phyloP scores from a whole-genome alignment of 495 filamentous ascomycete species.

The Baudoinia panamericana region DNA sequence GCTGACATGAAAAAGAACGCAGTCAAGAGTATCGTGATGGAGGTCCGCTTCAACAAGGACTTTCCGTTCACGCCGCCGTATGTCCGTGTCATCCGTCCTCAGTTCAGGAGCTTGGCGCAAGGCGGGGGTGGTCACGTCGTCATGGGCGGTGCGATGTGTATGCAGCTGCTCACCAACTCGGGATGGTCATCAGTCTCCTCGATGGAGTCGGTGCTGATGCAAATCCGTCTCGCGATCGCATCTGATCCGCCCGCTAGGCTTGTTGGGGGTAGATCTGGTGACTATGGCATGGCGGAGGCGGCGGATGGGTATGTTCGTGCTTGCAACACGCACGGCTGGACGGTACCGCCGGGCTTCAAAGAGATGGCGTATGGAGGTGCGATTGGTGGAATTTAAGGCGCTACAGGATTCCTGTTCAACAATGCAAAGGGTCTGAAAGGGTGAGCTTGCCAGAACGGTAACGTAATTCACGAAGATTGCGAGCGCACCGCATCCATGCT shows the following conservation, averaged over 20 bases:
- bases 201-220: slow-evolving; percentile 70
- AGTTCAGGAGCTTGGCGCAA: slow-evolving; percentile 53
- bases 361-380: slow-evolving; percentile 26
- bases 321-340: slow-evolving; percentile 49
- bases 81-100: slow-evolving; percentile 69
- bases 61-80: slow-evolving; percentile 77
- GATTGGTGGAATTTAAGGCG: too few relatives aligned
- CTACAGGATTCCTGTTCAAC: slow-evolving; percentile 1
- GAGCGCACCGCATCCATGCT: too few relatives aligned
- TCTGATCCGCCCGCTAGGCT: slow-evolving; percentile 60
- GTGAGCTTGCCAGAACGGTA: too few relatives aligned
- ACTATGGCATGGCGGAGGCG: slow-evolving; percentile 61
- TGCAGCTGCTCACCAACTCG: slow-evolving; percentile 75
- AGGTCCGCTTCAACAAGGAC: slow-evolving; percentile 61
- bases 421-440: too few relatives aligned
- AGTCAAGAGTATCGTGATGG: slow-evolving; percentile 58
- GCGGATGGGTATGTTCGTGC: slow-evolving; percentile 59
- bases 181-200: slow-evolving; percentile 65
- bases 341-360: slow-evolving; percentile 27
- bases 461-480: too few relatives aligned
- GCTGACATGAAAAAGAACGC: slow-evolving; percentile 54
- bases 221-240: slow-evolving; percentile 69
- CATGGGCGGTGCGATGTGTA: slow-evolving; percentile 74
- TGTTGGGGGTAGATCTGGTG: slow-evolving; percentile 22
- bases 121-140: slow-evolving; percentile 89